Evolutionary conservation across 257 asterid genomes (phyloP).

Genomic region (Rauvolfia tetraphylla): DNA sequence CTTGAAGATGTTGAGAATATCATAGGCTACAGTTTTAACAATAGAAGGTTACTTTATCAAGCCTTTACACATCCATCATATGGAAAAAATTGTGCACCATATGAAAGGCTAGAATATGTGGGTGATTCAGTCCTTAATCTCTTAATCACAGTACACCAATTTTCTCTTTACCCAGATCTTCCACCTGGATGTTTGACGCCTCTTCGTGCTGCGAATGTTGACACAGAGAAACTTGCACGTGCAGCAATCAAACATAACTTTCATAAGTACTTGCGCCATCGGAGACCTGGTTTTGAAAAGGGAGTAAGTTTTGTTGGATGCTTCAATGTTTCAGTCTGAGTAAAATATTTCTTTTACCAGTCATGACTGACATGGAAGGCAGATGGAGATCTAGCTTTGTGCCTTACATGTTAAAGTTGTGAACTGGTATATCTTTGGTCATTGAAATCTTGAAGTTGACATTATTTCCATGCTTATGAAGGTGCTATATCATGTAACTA

Average conservation of each 20-base stretch:
- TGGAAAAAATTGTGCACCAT: constrained; percentile 40
- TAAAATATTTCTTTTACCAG: background rate
- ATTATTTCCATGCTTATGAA: background rate
- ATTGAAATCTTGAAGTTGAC: background rate
- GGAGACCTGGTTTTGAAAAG: constrained; percentile 36
- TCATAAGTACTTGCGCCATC: constrained; percentile 56
- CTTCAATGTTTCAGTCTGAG: background rate
- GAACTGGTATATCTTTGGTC: background rate
- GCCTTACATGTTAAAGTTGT: background rate
- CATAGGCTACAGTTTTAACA: constrained; percentile 58
- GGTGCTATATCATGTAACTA: background rate
- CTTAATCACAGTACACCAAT: constrained; percentile 61
- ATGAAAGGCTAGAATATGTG: constrained; percentile 73
- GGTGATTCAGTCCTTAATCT: constrained; percentile 77
- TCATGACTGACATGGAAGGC: background rate
- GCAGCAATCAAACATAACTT: constrained; percentile 63
- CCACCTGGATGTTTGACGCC: constrained; percentile 72
- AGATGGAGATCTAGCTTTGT: background rate
- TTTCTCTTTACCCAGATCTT: constrained; percentile 53
- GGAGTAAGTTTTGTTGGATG: constrained; percentile 35
- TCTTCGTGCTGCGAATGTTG: constrained; percentile 90
- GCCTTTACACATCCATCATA: constrained; percentile 77
- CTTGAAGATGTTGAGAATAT: constrained; percentile 59
- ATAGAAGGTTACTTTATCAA: constrained; percentile 47
- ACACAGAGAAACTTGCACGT: constrained; percentile 90